Base-by-base conservation (phyloP, 164 flowering plant species). In the Vitis riparia region DNA sequence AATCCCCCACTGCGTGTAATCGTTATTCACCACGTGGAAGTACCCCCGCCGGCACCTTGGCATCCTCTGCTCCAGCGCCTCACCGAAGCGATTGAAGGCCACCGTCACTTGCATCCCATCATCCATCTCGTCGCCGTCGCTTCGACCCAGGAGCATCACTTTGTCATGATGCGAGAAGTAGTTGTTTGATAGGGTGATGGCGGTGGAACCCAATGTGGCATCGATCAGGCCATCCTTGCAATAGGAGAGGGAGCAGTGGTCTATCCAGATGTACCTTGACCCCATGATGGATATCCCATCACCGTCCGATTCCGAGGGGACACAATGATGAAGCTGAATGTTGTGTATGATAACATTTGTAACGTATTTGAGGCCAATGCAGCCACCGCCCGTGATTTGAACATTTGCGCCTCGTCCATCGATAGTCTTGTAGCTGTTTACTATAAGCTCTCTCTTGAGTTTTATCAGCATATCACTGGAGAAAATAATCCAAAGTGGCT, bases 401-500 rank as follows among this genome's bases (percentile, higher is more conserved):
- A 83, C 80, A 56, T 75, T 63, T 15, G 75, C 75, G 1, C 86
- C 86, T 0, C 86, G 75, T 10, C 86, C 86, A 66, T 82, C 86
- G 56, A 83, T 76, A 3, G 86, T 83, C 58, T 83, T 83, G 66
- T 32, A 76, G 75, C 76, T 83, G 59, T 76, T 83, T 44, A 83
- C 37, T 48, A 83, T 83, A 8, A 83, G 76, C 74, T 83, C 84
- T 57, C 78, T 75, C 23, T 68, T 69, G 53, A 83, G 82, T 47
- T 72, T 78, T 27, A 83, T 83, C 3, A 55, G 51, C 86, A 80
- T 83, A 71, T 78, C 63, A 17, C 75, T 66, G 23, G 83, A 59
- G 79, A 92, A 92, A 51, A 85, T 55, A 58, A 92, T 90, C 97
- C 97, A 92, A 3, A 92, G 84, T 1, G 97, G 94, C 13, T 85